These are phyloP conservation scores for Rhodotorula diobovata DNA, from an alignment of 768 basidiomycete genomes.

Conservation along the genomic window DNA sequence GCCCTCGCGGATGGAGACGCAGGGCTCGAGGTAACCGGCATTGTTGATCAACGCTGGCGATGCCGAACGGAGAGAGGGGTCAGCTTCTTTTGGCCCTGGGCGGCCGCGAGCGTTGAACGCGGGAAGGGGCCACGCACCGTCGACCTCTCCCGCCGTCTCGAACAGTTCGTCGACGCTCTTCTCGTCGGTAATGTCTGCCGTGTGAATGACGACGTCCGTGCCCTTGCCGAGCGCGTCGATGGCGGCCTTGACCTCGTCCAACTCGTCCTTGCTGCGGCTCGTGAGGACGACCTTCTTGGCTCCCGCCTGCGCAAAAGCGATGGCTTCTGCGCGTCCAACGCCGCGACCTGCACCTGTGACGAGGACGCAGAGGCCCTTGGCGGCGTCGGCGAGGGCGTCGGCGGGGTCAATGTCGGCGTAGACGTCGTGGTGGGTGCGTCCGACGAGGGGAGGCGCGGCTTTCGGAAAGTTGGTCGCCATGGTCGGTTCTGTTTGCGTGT, in stretches of 20 bases:
- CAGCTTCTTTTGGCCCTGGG: background rate
- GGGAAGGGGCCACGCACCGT: constrained; percentile 5
- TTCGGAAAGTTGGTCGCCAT: constrained; percentile 2
- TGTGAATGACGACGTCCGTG: constrained; percentile 5
- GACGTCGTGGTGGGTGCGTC: background rate
- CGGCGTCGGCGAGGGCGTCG: background rate
- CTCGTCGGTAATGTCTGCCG: constrained; percentile 3
- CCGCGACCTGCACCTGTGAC: constrained; percentile 25
- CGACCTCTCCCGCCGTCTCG: constrained; percentile 15
- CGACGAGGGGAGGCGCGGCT: background rate
- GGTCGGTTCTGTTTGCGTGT: background rate
- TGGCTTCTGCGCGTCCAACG: background rate
- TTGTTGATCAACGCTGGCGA: constrained; percentile 22
- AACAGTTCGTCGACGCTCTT: constrained; percentile 13
- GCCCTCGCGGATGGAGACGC: constrained; percentile 8
- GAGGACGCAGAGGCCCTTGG: constrained; percentile 13
- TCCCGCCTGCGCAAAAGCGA: constrained; percentile 23
- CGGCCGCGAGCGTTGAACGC: background rate
- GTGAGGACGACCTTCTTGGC: constrained; percentile 21
- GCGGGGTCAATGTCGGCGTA: constrained; percentile 1
- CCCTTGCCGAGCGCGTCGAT: background rate
- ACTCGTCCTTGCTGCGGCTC: background rate
- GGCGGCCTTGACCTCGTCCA: constrained; percentile 13
- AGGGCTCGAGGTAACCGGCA: constrained; percentile 24
- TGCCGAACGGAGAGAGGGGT: background rate